These are phyloP conservation scores for Pestalotiopsis sp. DNA, from an alignment of 2,329 filamentous ascomycete genomes.

Conservation along the genomic window DNA sequence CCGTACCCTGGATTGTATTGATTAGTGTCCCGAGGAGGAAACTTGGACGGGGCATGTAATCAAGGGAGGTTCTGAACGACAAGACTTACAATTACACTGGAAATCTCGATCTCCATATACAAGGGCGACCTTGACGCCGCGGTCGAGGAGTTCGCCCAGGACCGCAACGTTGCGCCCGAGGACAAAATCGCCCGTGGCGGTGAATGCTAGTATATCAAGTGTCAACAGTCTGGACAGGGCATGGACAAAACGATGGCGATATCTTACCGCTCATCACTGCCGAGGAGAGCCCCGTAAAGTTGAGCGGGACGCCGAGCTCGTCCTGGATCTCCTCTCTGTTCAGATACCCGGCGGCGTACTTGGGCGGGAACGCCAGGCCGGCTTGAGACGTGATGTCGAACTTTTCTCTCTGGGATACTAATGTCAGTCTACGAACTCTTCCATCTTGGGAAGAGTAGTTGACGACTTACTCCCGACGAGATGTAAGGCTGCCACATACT, in stretches of 20 bases:
- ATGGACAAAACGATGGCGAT: too few species aligned
- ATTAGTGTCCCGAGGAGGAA: neutral
- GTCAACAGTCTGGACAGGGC: neutral
- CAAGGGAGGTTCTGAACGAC: neutral
- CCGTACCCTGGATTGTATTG: neutral
- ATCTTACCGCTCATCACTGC: neutral
- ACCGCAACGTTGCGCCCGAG: constrained; percentile 1
- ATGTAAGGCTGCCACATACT: neutral
- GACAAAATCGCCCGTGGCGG: constrained; percentile 3
- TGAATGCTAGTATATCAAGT: neutral
- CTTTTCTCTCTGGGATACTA: neutral
- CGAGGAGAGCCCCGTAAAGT: constrained; percentile 44
- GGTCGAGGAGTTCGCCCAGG: constrained; percentile 10
- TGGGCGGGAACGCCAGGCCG: constrained; percentile 50
- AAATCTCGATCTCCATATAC: constrained; percentile 10
- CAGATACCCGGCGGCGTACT: constrained; percentile 55
- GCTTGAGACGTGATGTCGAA: constrained; percentile 56
- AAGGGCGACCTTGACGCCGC: constrained; percentile 1
- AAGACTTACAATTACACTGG: constrained; percentile 11
- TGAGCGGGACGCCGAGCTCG: constrained; percentile 60
- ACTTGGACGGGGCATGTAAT: neutral
- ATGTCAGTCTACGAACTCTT: neutral
- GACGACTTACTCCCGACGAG: neutral
- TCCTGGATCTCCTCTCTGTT: constrained; percentile 56
- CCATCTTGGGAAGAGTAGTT: neutral